phyloP scores from a whole-genome alignment of 495 filamentous ascomycete genomes.

The Neurospora tetraspora region DNA sequence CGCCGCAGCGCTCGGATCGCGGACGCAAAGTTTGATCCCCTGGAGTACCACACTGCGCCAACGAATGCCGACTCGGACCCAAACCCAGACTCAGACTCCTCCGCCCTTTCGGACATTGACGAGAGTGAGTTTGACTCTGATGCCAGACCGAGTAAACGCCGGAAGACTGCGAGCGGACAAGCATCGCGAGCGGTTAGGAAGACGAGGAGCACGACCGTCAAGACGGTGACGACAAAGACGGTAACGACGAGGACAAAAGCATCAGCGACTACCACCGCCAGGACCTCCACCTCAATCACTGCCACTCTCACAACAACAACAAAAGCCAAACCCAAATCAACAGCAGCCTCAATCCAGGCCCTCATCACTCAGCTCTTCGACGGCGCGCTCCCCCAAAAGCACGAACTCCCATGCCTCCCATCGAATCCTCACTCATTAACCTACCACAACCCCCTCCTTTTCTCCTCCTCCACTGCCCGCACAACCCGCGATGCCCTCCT shows the following conservation, averaged over 20 bases:
- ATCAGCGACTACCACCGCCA: background rate
- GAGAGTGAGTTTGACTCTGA: background rate
- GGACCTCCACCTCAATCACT: background rate
- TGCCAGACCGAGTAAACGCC: background rate
- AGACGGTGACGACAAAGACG: background rate
- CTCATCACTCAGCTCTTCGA: background rate
- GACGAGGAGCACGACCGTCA: background rate
- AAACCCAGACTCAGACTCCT: background rate
- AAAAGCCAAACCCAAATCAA: background rate
- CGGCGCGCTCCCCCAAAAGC: background rate
- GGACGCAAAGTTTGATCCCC: background rate
- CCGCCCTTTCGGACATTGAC: background rate
- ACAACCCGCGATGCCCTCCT: conserved; percentile 21
- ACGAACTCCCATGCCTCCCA: background rate
- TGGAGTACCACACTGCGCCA: background rate
- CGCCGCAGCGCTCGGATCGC: background rate
- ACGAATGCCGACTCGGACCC: background rate
- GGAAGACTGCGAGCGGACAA: accelerated
- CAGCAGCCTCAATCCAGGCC: background rate
- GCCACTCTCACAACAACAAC: background rate
- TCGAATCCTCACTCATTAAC: conserved; percentile 11
- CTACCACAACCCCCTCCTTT: conserved; percentile 35
- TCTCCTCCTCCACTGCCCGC: conserved; percentile 16
- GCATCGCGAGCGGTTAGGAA: background rate
- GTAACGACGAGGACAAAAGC: background rate